These are phyloP conservation scores for Exophiala viscosa DNA, from an alignment of 2,329 filamentous ascomycete genomes.

Conservation along the genomic window DNA sequence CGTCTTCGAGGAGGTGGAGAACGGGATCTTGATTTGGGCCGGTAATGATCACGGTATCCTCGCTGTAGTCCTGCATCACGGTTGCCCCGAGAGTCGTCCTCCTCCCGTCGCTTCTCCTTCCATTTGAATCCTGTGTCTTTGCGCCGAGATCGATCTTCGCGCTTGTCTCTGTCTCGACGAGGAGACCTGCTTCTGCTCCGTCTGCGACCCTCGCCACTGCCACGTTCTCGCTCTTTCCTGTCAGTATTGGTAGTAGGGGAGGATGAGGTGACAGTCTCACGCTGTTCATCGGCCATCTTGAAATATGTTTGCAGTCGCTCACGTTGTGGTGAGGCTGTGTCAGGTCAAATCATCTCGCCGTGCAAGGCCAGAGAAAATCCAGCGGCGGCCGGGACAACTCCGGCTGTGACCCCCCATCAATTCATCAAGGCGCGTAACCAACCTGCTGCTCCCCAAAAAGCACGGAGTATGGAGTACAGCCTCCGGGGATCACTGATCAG, in stretches of 20 bases:
- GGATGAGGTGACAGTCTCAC: slow-evolving; percentile 10
- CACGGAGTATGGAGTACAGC: too few species aligned
- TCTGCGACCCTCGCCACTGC: slow-evolving; percentile 33
- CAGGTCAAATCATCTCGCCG: too few species aligned
- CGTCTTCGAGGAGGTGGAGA: slow-evolving; percentile 27
- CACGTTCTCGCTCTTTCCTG: slow-evolving; percentile 21
- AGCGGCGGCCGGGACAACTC: too few species aligned
- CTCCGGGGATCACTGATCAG: too few species aligned
- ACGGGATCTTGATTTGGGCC: slow-evolving; percentile 40
- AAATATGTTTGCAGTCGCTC: background rate
- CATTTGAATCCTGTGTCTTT: slow-evolving; percentile 47
- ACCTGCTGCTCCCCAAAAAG: too few species aligned
- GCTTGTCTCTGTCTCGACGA: slow-evolving; percentile 32
- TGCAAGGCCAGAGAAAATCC: too few species aligned
- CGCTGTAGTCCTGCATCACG: slow-evolving; percentile 50
- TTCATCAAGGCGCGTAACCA: too few species aligned
- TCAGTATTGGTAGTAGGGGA: slow-evolving; percentile 14
- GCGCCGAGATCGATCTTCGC: slow-evolving; percentile 37
- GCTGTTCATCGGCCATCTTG: slow-evolving; percentile 24
- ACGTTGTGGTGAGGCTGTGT: background rate
- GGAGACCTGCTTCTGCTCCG: slow-evolving; percentile 47
- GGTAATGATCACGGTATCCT: slow-evolving; percentile 45
- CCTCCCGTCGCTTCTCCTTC: slow-evolving; percentile 49
- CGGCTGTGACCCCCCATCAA: too few species aligned
- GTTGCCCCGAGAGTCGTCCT: slow-evolving; percentile 36